Evolutionary conservation across 164 flowering plant genomes (phyloP), one percentile per base, ranked within the genome.

Genomic region (Sedum album): DNA sequence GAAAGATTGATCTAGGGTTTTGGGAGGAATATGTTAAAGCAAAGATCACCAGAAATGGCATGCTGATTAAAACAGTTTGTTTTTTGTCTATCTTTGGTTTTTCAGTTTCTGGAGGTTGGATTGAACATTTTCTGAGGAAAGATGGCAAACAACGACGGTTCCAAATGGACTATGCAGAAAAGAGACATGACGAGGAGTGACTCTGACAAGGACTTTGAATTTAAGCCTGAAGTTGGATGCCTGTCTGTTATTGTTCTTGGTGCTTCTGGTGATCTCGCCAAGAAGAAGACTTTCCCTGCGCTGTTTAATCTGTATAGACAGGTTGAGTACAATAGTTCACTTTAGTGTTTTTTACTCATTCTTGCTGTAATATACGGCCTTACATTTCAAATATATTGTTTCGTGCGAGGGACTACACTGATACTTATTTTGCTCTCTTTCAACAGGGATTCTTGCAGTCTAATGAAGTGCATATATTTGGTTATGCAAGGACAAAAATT

Each of bases 191-290:
- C 73, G 15, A 79, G 74, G 71, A 81, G 55, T 67, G 88, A 87
- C 0, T 80, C 94, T 0, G 71, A 77, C 57, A 77, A 57, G 66
- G 84, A 82, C 5, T 6, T 69, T 31, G 96, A 80, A 28, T 64
- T 35, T 72, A 77, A 74, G 7, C 67, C 79, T 30, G 99, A 90
- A 79, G 78, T 79, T 75, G 99, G 97, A 38, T 83, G 88, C 70
- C 89, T 95, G 31, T 88, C 99, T 7, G 82, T 95, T 36, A 65
- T 89, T 70, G 97, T 95, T 48, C 90, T 95, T 62, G 99, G 99
- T 70, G 99, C 99, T 76, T 95, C 99, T 14, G 99, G 99, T 64
- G 99, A 95, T 79, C 99, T 95, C 77, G 99, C 99, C 53, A 95
- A 95, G 86, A 95, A 92, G 73, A 95, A 95, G 85, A 95, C 99